Percentiles rank a stretch among this genome's conserved stretches.
Evolutionary conservation across 345 rosid genomes (phyloP).

Genomic region (Kernera saxatilis): DNA sequence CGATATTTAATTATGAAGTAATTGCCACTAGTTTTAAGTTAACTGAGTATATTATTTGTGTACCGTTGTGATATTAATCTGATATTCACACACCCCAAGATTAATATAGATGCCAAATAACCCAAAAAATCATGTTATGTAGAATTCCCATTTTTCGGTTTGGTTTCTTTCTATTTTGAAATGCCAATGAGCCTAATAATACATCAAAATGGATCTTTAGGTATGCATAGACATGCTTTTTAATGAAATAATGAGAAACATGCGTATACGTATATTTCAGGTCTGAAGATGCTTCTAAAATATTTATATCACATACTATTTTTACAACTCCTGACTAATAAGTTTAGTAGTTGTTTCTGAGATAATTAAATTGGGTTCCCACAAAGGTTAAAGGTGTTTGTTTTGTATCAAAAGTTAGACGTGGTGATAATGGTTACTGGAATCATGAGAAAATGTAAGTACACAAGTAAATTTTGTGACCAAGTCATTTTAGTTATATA

Average conservation of each 20-base stretch:
- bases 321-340: neutral
- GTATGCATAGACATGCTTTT: neutral
- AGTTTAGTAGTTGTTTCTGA: neutral
- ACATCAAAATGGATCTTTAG: neutral
- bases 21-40: neutral
- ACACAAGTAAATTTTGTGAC: neutral
- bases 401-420: neutral
- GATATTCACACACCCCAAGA: neutral
- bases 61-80: neutral
- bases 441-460: neutral
- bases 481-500: neutral
- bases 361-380: neutral
- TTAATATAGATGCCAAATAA: neutral
- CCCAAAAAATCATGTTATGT: neutral
- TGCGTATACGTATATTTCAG: slow-evolving; percentile 2
- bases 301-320: neutral
- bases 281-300: neutral
- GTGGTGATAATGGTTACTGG: neutral
- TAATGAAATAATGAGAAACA: slow-evolving; percentile 11
- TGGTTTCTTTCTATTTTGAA: neutral
- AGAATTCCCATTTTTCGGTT: too few species aligned
- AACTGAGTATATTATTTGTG: neutral
- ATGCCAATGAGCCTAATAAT: neutral
- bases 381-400: neutral
- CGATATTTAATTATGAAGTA: neutral